Evolutionary conservation across 768 basidiomycete genomes (phyloP).

Genomic region (Peribolospora kevripleyi): DNA sequence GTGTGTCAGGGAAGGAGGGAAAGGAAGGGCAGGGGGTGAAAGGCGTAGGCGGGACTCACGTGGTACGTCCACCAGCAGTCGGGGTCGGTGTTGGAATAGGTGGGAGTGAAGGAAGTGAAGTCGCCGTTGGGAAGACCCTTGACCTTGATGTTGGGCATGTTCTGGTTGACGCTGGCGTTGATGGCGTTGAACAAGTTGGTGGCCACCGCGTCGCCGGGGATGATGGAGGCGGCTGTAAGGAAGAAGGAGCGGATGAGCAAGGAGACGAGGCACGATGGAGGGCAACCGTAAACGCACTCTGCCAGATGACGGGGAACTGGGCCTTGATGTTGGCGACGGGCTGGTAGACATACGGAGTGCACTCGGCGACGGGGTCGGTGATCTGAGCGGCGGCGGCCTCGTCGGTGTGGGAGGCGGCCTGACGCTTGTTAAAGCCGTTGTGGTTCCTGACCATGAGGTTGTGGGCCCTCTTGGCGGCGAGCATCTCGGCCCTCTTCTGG

Average conservation of each 20-base stretch:
- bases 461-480: too few relatives aligned
- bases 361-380: constrained; percentile 14
- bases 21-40: not conserved
- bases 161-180: constrained; percentile 14
- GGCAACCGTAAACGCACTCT: not conserved
- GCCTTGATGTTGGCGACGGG: constrained; percentile 11
- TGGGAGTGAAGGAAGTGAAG: constrained; percentile 10
- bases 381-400: not conserved
- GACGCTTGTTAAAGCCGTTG: too few relatives aligned
- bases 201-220: constrained; percentile 17
- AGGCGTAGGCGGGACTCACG: not conserved
- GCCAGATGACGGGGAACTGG: constrained; percentile 17
- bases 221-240: constrained; percentile 9
- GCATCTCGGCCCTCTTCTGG: too few relatives aligned
- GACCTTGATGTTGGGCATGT: constrained; percentile 15
- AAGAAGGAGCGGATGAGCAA: not conserved
- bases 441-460: too few relatives aligned
- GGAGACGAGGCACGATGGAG: too few relatives aligned
- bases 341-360: constrained; percentile 17
- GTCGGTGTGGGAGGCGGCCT: not conserved
- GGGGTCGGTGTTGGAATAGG: constrained; percentile 15
- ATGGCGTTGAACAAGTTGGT: constrained; percentile 14
- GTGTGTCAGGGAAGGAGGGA: not conserved
- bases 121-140: constrained; percentile 18
- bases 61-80: constrained; percentile 23